Conservation (phyloP, 1,284 basidiomycete genomes). For the Cronartium ribicola region DNA sequence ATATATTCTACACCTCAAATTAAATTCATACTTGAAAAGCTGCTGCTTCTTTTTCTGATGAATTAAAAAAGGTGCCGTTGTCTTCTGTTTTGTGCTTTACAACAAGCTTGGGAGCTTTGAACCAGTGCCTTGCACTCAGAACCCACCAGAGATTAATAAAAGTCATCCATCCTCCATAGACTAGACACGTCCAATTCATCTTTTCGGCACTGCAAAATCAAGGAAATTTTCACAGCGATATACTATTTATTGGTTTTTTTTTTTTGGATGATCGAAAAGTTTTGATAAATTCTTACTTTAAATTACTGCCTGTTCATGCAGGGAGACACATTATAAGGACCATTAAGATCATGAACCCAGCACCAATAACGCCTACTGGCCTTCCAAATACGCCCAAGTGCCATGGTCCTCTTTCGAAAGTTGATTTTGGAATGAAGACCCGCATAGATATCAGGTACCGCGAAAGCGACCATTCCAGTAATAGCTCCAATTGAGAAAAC, state of each 20-base stretch:
- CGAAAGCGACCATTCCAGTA: slow-evolving; percentile 66
- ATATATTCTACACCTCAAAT: no score
- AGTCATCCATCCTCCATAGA: slow-evolving; percentile 57
- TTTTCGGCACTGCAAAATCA: slow-evolving; percentile 55
- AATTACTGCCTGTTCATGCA: slow-evolving; percentile 53
- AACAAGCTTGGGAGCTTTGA: slow-evolving; percentile 61
- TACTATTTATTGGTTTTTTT: no score
- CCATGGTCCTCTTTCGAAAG: slow-evolving; percentile 61
- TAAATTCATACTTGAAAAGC: no score
- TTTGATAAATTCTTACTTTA: slow-evolving; percentile 57
- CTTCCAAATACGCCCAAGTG: slow-evolving; percentile 61
- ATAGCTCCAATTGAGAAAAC: slow-evolving; percentile 52
- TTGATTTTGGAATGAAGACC: slow-evolving; percentile 63
- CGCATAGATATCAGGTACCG: slow-evolving; percentile 65
- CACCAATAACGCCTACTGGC: slow-evolving; percentile 61
- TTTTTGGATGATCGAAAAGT: neutral
- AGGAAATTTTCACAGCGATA: no score
- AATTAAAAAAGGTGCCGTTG: no score
- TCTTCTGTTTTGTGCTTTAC: no score
- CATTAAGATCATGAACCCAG: slow-evolving; percentile 65
- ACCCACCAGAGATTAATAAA: slow-evolving; percentile 64
- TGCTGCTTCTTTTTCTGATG: no score
- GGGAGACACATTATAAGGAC: slow-evolving; percentile 63
- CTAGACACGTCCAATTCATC: slow-evolving; percentile 1
- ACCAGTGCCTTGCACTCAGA: slow-evolving; percentile 65